These are phyloP conservation scores for Silene latifolia DNA, from an alignment of 148 eudicot species.

Conservation along the genomic window DNA sequence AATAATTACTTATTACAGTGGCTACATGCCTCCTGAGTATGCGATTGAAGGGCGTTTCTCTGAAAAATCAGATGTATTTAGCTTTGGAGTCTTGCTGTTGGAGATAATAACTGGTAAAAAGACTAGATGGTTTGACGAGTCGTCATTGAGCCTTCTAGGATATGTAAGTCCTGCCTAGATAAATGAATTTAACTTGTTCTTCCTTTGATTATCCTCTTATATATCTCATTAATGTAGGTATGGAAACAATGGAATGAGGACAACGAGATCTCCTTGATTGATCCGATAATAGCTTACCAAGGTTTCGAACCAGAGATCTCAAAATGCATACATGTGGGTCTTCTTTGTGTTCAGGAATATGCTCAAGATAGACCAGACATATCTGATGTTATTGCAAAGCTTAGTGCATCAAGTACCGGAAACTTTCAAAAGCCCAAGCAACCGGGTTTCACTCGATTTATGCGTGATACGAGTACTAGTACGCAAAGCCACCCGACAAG, in stretches of 20 bases:
- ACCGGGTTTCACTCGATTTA: constrained; percentile 18
- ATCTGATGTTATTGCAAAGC: constrained; percentile 26
- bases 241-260: constrained; percentile 36
- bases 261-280: constrained; percentile 14
- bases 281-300: constrained; percentile 22
- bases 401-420: constrained; percentile 19
- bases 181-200: neutral
- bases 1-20: constrained; percentile 13
- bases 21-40: constrained; percentile 35
- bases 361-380: constrained; percentile 35
- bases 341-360: constrained; percentile 34
- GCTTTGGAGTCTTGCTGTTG: constrained; percentile 32
- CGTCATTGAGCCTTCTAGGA: constrained; percentile 22
- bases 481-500: neutral
- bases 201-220: neutral
- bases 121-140: constrained; percentile 18
- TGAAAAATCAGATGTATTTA: constrained; percentile 28
- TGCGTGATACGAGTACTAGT: neutral
- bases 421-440: constrained; percentile 21
- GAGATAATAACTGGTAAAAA: constrained; percentile 28
- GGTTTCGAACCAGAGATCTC: constrained; percentile 18
- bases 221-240: constrained; percentile 17
- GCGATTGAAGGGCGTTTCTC: constrained; percentile 35
- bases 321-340: constrained; percentile 40
- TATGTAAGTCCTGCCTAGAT: constrained; percentile 22